Conservation (phyloP, 2,329 filamentous ascomycete species). For the Arachnomyces sp. region DNA sequence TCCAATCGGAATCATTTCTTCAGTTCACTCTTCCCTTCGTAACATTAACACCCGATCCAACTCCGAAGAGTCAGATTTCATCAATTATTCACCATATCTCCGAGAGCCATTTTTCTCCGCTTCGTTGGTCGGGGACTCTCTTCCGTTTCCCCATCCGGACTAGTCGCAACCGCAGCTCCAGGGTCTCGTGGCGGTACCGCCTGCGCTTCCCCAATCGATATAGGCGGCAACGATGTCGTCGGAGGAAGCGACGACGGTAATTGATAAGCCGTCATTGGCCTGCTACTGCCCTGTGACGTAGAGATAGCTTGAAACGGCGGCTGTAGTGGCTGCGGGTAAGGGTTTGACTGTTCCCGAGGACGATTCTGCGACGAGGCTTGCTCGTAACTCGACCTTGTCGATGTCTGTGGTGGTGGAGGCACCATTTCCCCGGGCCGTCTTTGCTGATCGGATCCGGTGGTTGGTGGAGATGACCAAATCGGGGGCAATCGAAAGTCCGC, state of each 20-base stretch:
- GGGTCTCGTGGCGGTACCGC: neutral
- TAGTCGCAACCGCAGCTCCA: slow-evolving; percentile 1
- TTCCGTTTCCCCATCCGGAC: slow-evolving; percentile 1
- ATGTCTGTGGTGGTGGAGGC: neutral
- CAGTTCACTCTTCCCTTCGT: too few relatives aligned
- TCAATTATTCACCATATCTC: slow-evolving; percentile 14
- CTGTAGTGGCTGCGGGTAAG: neutral
- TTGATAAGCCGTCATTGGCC: slow-evolving; percentile 2
- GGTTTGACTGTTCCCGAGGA: neutral
- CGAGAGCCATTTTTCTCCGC: slow-evolving; percentile 13
- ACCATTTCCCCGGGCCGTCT: neutral
- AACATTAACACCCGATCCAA: too few relatives aligned
- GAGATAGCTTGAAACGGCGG: slow-evolving; percentile 1
- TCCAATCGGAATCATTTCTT: too few relatives aligned
- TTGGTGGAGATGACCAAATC: slow-evolving; percentile 4
- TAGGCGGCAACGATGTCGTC: neutral
- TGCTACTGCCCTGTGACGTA: slow-evolving; percentile 2
- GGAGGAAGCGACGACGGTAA: slow-evolving; percentile 4
- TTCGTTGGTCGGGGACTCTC: slow-evolving; percentile 7
- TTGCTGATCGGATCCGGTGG: slow-evolving; percentile 2
- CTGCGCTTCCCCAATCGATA: slow-evolving; percentile 2
- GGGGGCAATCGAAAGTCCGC: slow-evolving; percentile 8
- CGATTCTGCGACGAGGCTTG: neutral
- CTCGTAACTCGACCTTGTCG: neutral
- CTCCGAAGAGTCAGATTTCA: too few relatives aligned